These are phyloP conservation scores for Mortierella antarctica DNA, from an alignment of 192 early-diverging fungal genomes.

Conservation along the genomic window DNA sequence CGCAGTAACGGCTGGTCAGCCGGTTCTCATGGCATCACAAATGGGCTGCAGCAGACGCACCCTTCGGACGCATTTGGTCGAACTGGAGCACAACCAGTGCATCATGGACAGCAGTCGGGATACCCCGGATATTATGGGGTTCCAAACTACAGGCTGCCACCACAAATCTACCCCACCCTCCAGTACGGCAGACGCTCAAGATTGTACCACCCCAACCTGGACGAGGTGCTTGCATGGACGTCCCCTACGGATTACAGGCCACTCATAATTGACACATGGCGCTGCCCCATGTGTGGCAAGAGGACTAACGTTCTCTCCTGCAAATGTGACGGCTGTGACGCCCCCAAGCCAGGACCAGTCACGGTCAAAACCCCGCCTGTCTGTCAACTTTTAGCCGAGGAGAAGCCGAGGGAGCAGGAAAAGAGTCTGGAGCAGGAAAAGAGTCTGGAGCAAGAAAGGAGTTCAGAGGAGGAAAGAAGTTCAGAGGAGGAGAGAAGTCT, in stretches of 20 bases:
- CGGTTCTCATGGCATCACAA: no score
- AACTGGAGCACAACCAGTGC: no score
- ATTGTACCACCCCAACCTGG: slow-evolving; percentile 28
- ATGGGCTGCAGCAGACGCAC: no score
- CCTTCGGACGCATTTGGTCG: no score
- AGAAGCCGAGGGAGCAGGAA: not conserved
- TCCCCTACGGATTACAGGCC: no score
- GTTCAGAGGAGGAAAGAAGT: no score
- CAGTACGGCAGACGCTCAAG: slow-evolving; percentile 12
- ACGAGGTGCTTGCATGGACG: slow-evolving; percentile 36
- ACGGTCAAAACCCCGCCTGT: not conserved
- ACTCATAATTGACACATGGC: slow-evolving; percentile 9
- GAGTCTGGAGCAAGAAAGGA: no score
- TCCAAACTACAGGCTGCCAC: not conserved
- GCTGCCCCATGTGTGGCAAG: slow-evolving; percentile 3
- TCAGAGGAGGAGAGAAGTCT: no score
- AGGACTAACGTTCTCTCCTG: not conserved
- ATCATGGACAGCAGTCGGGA: no score
- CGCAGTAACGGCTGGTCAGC: no score
- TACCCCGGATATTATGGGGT: no score
- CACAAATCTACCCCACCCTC: slow-evolving; percentile 34
- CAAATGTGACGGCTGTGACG: slow-evolving; percentile 1
- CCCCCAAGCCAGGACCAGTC: not conserved
- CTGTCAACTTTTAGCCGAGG: not conserved
- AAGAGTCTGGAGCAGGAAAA: not conserved